phyloP scores from a whole-genome alignment of 306 rosid species.

The Gynostemma pentaphyllum region DNA sequence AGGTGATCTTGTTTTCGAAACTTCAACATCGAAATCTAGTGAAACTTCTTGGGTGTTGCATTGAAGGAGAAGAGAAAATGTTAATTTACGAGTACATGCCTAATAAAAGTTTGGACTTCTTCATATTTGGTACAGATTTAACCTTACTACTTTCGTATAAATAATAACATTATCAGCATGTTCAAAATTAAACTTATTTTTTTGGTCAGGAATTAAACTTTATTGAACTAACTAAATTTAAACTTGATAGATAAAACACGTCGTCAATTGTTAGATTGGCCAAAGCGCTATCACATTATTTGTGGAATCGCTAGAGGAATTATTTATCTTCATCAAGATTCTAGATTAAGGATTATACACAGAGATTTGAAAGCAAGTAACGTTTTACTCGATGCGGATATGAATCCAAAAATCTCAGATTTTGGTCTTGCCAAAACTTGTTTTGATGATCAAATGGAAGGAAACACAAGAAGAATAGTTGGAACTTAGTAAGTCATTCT shows the following conservation, averaged over 20 bases:
- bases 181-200: background rate
- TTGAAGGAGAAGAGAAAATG: no score
- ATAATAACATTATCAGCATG: background rate
- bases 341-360: conserved; percentile 21
- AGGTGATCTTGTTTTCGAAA: no score
- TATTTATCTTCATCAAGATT: conserved; percentile 24
- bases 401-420: conserved; percentile 23
- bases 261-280: conserved; percentile 6
- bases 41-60: no score
- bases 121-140: no score
- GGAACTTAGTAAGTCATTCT: conserved; percentile 23
- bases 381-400: conserved; percentile 12
- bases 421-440: conserved; percentile 19
- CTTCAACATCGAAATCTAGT: no score
- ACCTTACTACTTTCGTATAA: conserved; percentile 30
- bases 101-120: no score
- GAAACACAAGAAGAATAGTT: conserved; percentile 8
- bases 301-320: conserved; percentile 17
- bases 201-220: background rate
- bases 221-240: background rate
- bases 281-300: conserved; percentile 3
- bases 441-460: conserved; percentile 14
- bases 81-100: no score
- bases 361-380: conserved; percentile 23
- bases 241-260: conserved; percentile 5